Base-by-base conservation (phyloP, 2,329 filamentous ascomycete genomes). In the Conoideocrella luteorostrata region DNA sequence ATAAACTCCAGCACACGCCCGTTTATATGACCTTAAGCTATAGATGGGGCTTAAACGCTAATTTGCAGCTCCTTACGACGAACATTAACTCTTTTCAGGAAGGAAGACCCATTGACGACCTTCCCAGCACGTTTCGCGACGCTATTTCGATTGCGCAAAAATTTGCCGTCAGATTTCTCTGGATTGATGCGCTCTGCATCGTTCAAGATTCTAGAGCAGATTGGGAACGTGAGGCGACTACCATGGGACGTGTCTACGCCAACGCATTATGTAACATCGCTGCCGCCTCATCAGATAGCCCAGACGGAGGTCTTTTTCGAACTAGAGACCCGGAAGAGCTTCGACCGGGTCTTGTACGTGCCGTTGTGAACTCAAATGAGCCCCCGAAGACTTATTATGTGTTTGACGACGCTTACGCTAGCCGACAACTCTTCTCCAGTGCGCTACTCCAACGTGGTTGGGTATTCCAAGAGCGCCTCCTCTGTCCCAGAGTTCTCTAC, bases 131-230 rank as follows among this genome's bases (percentile, higher is more conserved):
- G 6, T 39, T 39, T 22, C 37, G 15, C 13, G 22, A 39, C 20
- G 13, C 24, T 9, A 18, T 39, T 5, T 17, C 23, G 9, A 22
- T 39, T 9, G 23, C 20, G 5, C 13, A 13, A 21, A 12, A 21
- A 10, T 17, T 39, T 4, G 9, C 9, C 2, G n/a, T 39, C 13
- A 10, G 9, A 15, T 39, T 20, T 28, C n/a, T 39, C 7, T 39
- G 37, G 37, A 39, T 39, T 29, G 41, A 39, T 26, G 17, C 41
- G 13, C 24, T 44, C 9, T 44, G 41, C 28, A 44, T 44, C 32
- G 24, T 44, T 12, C 41, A 44, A 32, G 41, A 44, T 24, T 21
- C 29, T 20, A 4, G 7, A 21, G 11, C n/a, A 17, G 41, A 44
- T 13, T 38, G 34, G 41, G 20, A 28, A 22, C 12, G 4, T 5